Percentiles rank a stretch among this genome's conserved stretches.
Conservation (phyloP, 331 rosid genomes). For the Malus hybrid region DNA sequence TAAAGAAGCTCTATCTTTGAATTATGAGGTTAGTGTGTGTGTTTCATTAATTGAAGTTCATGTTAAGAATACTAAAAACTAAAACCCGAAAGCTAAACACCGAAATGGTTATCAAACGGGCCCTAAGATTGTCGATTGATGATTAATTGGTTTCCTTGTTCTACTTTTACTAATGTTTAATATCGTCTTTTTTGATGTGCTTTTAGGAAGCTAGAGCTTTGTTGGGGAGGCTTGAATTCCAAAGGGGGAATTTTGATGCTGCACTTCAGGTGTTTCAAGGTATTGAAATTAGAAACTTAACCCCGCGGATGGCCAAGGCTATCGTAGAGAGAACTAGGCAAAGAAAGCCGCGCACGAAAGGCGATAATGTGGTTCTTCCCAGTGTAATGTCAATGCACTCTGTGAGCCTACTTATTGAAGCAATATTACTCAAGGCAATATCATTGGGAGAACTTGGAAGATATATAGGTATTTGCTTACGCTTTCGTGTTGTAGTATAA, state of each 20-base stretch:
- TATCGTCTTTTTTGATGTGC: neutral
- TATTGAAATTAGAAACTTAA: constrained; percentile 51
- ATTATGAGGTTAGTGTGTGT: constrained; percentile 64
- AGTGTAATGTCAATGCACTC: constrained; percentile 84
- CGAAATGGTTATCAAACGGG: neutral
- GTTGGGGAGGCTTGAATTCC: constrained; percentile 96
- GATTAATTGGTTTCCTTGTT: neutral
- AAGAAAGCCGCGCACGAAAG: constrained; percentile 45
- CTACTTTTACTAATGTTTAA: neutral
- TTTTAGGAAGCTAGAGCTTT: constrained; percentile 92
- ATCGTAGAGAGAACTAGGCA: constrained; percentile 55
- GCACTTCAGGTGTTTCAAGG: constrained; percentile 95
- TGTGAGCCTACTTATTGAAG: constrained; percentile 88
- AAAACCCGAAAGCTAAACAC: neutral
- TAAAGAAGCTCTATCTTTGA: constrained; percentile 81
- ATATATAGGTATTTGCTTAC: constrained; percentile 38
- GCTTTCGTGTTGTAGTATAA: neutral
- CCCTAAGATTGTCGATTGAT: neutral
- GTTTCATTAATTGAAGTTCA: neutral
- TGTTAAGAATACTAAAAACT: neutral
- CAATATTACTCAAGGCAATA: constrained; percentile 79
- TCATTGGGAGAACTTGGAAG: constrained; percentile 74
- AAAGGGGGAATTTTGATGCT: constrained; percentile 80
- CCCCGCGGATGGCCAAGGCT: constrained; percentile 74
- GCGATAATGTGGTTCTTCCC: constrained; percentile 34